Conservation (phyloP, 208 protist species). For the Eutreptiella sp. region DNA sequence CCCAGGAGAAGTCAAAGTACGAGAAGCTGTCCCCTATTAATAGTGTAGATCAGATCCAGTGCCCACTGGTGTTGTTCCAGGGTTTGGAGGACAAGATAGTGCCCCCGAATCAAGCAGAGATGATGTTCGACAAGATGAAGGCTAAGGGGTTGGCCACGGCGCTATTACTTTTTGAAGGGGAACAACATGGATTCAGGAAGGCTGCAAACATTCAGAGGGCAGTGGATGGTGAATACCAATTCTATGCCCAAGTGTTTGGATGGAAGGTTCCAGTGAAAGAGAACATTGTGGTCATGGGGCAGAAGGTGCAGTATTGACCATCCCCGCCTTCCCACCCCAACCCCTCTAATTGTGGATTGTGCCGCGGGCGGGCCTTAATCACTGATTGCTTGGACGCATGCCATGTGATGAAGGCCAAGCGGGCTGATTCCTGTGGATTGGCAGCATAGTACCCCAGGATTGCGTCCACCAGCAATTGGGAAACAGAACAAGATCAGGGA, state of each 20-base stretch:
- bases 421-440: no score
- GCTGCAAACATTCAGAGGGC: conserved; percentile 4
- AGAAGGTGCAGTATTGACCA: no score
- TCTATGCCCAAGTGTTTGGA: conserved; percentile 6
- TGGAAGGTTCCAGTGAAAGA: not conserved
- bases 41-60: conserved; percentile 13
- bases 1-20: conserved; percentile 25
- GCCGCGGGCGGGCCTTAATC: no score
- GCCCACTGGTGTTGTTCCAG: conserved; percentile 37
- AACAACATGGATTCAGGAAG: conserved; percentile 22
- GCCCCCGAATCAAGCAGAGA: conserved; percentile 34
- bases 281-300: not conserved
- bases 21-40: conserved; percentile 36
- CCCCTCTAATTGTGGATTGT: no score
- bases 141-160: not conserved
- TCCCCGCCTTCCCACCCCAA: no score
- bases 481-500: no score
- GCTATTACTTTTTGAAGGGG: conserved; percentile 4
- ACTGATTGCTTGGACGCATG: no score
- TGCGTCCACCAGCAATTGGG: no score
- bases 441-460: no score
- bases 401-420: no score
- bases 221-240: conserved; percentile 3
- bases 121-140: conserved; percentile 4
- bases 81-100: conserved; percentile 48